Conservation (phyloP, 2,329 filamentous ascomycete species). For the Ophiosphaerella korrae region DNA sequence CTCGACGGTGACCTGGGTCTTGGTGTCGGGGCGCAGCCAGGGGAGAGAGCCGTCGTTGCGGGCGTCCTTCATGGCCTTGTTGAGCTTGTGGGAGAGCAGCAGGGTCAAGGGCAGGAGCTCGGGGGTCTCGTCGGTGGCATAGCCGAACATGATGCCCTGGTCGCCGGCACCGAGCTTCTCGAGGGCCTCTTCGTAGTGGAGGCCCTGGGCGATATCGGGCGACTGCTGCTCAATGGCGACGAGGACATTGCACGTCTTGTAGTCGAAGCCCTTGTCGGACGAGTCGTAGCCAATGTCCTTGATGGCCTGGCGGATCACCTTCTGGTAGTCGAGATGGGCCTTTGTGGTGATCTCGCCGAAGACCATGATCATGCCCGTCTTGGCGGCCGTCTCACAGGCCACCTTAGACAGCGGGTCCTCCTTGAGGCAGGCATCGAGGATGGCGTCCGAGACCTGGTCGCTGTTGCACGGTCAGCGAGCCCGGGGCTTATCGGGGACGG, state of each 20-base stretch:
- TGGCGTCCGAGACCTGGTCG: constrained; percentile 97
- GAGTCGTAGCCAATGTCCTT: constrained; percentile 99
- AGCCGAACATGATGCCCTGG: constrained; percentile 99
- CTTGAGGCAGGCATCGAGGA: constrained; percentile 95
- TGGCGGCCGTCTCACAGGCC: constrained; percentile 98
- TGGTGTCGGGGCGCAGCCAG: constrained; percentile 98
- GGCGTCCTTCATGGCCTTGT: constrained; percentile 89
- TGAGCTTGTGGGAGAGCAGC: constrained; percentile 94
- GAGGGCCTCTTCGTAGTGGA: constrained; percentile 95
- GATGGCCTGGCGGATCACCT: constrained; percentile 90
- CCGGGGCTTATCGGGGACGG: background rate
- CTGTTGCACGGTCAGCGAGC: constrained; percentile 46
- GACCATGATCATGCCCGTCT: constrained; percentile 98
- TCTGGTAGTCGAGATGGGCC: constrained; percentile 95
- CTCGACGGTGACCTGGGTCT: constrained; percentile 99
- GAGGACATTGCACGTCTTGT: constrained; percentile 99
- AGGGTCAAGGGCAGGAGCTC: constrained; percentile 95
- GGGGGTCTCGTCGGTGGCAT: constrained; percentile 98
- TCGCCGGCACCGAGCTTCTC: constrained; percentile 99
- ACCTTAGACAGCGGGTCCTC: constrained; percentile 98
- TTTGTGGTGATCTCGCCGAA: constrained; percentile 86
- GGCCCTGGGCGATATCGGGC: constrained; percentile 97
- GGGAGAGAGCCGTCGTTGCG: constrained; percentile 85
- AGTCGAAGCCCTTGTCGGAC: constrained; percentile 98
- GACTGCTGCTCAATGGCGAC: constrained; percentile 99